Conservation (phyloP, 495 filamentous ascomycete genomes). For the Penicillium parvum region DNA sequence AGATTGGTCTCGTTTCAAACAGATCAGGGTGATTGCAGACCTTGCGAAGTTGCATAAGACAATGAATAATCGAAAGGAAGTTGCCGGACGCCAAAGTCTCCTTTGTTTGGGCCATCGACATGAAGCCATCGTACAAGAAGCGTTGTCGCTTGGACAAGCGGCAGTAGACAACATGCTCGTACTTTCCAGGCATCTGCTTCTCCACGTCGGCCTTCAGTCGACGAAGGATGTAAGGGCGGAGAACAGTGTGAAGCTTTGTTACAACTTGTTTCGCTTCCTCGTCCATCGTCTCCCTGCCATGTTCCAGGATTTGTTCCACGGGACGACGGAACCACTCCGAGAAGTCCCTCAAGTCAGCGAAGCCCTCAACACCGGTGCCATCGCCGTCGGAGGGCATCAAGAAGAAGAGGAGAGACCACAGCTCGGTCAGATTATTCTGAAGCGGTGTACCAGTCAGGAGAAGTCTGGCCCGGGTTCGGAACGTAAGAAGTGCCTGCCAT, state of each 20-base stretch:
- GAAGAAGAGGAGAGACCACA: conserved; percentile 97
- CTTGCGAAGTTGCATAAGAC: conserved; percentile 94
- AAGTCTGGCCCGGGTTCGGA: conserved; percentile 81
- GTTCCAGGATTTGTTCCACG: conserved; percentile 91
- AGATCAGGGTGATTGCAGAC: conserved; percentile 99
- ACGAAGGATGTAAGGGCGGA: conserved; percentile 88
- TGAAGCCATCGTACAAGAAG: conserved; percentile 93
- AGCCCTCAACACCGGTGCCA: conserved; percentile 69
- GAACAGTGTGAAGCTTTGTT: conserved; percentile 83
- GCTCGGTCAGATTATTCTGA: conserved; percentile 93
- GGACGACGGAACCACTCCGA: conserved; percentile 90
- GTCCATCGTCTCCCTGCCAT: conserved; percentile 88
- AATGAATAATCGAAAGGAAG: conserved; percentile 96
- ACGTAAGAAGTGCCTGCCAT: conserved; percentile 91
- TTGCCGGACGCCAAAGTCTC: conserved; percentile 90
- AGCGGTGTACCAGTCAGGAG: conserved; percentile 93
- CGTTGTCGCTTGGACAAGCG: conserved; percentile 90
- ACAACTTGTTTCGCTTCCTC: conserved; percentile 86
- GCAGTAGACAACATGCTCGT: conserved; percentile 94
- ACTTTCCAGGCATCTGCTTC: conserved; percentile 98
- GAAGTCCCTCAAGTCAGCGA: conserved; percentile 87
- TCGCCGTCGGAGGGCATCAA: conserved; percentile 80
- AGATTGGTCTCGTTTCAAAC: conserved; percentile 96
- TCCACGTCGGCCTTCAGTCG: conserved; percentile 96
- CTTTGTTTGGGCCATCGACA: conserved; percentile 87